Evolutionary conservation across 2,329 filamentous ascomycete genomes (phyloP), one percentile per base, ranked within the genome.

Genomic region (Pseudocercospora eumusae): DNA sequence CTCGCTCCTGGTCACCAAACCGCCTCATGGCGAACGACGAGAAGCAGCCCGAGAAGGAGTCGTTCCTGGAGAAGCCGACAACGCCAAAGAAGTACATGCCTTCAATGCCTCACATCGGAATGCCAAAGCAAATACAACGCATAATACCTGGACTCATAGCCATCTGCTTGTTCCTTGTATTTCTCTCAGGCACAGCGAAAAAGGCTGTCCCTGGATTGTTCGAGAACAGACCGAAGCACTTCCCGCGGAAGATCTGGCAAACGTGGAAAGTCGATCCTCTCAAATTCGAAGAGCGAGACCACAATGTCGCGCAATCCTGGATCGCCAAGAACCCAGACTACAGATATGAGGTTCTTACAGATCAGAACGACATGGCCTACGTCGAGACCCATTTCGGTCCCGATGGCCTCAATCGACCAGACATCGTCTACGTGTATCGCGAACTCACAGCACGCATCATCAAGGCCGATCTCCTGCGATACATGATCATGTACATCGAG

Each of bases 171-270:
- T 60, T 83, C 18, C 63, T 84, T 42, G 66, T 84, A 44, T 73
- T 84, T 63, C 68, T 84, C 54, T 63, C 73, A 59, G 27, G 73
- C 70, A 55, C 71, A 56, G 59, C 62, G 25, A 57, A 62, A 18
- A 62, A 61, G 42, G 40, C 62, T 47, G 49, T 58, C 27, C 59
- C 68, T 23, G 49, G 49, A 23, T 50, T 65, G 50, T 64, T 61
- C 55, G 71, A 75, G 52, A 27, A 57, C 28, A 60, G 66, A 63
- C 47, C 64, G 65, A 59, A 62, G 56, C 72, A 58, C 68, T 91
- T 86, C 68, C 88, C 82, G 5, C 81, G 81, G 59, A 91, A 91
- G 75, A 88, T 91, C 67, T 91, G 88, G 88, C 88, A 91, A 75
- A 88, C 86, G 0, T 91, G 88, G 88, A 91, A 90, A 73, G 83